Percentiles rank a stretch among this genome's conserved stretches.
These are phyloP conservation scores for Boletus semigastroideus DNA, from an alignment of 1,284 basidiomycete species.

Conservation along the genomic window DNA sequence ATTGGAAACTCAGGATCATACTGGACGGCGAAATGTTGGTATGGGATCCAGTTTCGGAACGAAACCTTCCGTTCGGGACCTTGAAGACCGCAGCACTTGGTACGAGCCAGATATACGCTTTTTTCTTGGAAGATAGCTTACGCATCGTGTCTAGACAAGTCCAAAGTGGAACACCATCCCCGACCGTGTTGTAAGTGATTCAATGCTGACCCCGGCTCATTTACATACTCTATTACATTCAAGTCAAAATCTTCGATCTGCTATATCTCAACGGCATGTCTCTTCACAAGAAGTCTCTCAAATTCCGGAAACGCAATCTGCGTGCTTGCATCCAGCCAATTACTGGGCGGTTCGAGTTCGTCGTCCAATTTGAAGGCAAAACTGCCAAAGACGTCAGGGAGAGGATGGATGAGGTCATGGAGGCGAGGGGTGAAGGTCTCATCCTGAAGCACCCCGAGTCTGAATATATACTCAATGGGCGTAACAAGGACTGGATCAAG, in stretches of 20 bases:
- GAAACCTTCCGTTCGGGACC: conserved; percentile 87
- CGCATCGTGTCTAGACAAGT: conserved; percentile 49
- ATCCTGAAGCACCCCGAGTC: conserved; percentile 85
- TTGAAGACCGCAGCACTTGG: conserved; percentile 88
- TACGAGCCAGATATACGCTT: conserved; percentile 32
- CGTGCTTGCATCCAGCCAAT: conserved; percentile 60
- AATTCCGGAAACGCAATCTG: conserved; percentile 71
- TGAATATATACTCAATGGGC: conserved; percentile 79
- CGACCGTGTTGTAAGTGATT: conserved; percentile 80
- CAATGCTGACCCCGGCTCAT: background rate
- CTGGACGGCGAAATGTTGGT: conserved; percentile 97
- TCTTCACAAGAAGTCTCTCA: conserved; percentile 60
- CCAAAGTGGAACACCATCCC: conserved; percentile 68
- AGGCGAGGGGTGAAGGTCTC: conserved; percentile 83
- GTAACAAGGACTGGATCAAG: conserved; percentile 91
- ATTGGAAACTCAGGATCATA: conserved; percentile 62
- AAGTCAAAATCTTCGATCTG: conserved; percentile 94
- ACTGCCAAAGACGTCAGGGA: conserved; percentile 77
- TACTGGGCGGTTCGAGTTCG: conserved; percentile 78
- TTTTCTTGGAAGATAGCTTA: conserved; percentile 6
- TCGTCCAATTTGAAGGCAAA: conserved; percentile 67
- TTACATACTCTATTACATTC: conserved; percentile 2
- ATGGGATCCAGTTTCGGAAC: conserved; percentile 86
- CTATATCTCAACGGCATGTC: conserved; percentile 81
- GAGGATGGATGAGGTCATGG: conserved; percentile 81